Percentiles rank a stretch among this genome's conserved stretches.
These are phyloP conservation scores for Schizochytrium sp. DNA, from an alignment of 108 stramenopile genomes.

Conservation along the genomic window DNA sequence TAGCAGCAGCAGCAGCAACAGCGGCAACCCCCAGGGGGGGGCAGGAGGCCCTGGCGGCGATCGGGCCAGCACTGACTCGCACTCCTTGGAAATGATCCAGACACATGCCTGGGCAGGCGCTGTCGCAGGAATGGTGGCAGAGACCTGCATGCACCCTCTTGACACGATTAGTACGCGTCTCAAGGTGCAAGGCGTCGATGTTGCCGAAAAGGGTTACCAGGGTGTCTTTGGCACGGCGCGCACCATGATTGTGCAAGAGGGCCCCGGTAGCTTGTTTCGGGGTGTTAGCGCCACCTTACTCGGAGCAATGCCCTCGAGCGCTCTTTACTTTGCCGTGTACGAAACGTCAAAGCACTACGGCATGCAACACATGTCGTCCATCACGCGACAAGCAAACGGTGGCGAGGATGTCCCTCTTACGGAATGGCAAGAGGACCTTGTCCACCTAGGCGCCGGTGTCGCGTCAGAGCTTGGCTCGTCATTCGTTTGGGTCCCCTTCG, in stretches of 20 bases:
- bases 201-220: not conserved
- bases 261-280: not conserved
- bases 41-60: no score
- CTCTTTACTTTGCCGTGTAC: slow-evolving; percentile 16
- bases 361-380: not conserved
- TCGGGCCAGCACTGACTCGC: not conserved
- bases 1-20: no score
- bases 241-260: slow-evolving; percentile 12
- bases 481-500: not conserved
- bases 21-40: no score
- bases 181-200: slow-evolving; percentile 9
- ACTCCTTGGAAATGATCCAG: not conserved
- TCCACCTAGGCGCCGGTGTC: not conserved
- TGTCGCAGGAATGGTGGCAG: slow-evolving; percentile 8
- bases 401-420: not conserved
- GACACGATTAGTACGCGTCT: slow-evolving; percentile 21
- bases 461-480: slow-evolving; percentile 5
- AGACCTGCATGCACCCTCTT: slow-evolving; percentile 10
- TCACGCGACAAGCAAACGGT: not conserved
- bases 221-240: not conserved
- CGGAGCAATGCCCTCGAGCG: not conserved
- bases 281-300: not conserved
- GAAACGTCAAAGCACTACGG: not conserved
- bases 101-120: slow-evolving; percentile 12
- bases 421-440: not conserved